Evolutionary conservation across 2,329 filamentous ascomycete species (phyloP).

Genomic region (Blumeria graminis): DNA sequence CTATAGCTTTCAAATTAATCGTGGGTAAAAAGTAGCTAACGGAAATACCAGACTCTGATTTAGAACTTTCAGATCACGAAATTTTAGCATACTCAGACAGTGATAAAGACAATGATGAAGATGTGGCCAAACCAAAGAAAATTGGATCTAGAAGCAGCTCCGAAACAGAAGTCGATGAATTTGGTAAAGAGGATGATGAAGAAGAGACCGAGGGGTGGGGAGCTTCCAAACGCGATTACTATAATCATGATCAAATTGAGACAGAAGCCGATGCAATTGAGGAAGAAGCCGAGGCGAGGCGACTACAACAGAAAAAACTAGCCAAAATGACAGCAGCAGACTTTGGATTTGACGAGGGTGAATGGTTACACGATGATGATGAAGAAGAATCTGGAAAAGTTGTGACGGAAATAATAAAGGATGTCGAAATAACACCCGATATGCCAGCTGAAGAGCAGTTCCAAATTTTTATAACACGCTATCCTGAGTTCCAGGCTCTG

Average conservation of each 20-base stretch:
- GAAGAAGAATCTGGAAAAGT: slow-evolving; percentile 31
- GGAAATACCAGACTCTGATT: slow-evolving; percentile 20
- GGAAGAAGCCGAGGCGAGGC: slow-evolving; percentile 74
- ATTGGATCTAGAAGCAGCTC: slow-evolving; percentile 30
- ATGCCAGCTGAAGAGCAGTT: slow-evolving; percentile 53
- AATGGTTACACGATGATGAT: slow-evolving; percentile 33
- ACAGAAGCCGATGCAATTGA: slow-evolving; percentile 52
- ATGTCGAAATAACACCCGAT: slow-evolving; percentile 56
- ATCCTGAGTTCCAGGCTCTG: slow-evolving; percentile 79
- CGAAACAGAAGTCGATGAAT: slow-evolving; percentile 25
- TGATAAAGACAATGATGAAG: slow-evolving; percentile 20
- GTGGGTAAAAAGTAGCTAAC: slow-evolving; percentile 1
- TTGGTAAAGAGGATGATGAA: slow-evolving; percentile 30
- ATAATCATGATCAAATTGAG: slow-evolving; percentile 55
- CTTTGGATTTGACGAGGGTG: slow-evolving; percentile 75
- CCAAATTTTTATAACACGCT: slow-evolving; percentile 52
- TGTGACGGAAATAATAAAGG: slow-evolving; percentile 71
- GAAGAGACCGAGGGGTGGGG: slow-evolving; percentile 57
- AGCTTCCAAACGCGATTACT: slow-evolving; percentile 70
- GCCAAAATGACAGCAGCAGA: slow-evolving; percentile 75
- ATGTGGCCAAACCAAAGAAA: slow-evolving; percentile 15
- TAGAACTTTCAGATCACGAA: slow-evolving; percentile 39
- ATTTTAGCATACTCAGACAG: slow-evolving; percentile 26
- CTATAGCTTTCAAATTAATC: slow-evolving; percentile 14
- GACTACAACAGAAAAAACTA: slow-evolving; percentile 76